phyloP scores from a whole-genome alignment of 305 asterid species.

The Rubia occidens region DNA sequence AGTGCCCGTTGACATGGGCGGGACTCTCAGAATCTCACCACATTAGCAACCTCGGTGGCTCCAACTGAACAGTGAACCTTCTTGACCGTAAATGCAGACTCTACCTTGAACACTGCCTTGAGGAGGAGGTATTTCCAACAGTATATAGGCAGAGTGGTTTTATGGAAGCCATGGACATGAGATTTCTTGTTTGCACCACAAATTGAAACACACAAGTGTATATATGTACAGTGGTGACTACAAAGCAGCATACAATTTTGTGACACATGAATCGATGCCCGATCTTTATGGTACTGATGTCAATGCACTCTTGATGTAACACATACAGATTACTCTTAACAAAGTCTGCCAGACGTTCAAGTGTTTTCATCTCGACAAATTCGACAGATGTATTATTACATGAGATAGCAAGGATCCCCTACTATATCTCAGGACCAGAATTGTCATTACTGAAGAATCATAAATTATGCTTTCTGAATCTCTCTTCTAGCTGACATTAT shows the following conservation, averaged over 20 bases:
- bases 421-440: conserved; percentile 1
- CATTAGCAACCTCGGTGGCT: neutral
- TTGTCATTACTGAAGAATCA: neutral
- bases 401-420: neutral
- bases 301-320: neutral
- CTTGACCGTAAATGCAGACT: neutral
- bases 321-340: neutral
- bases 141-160: neutral
- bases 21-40: conserved; percentile 37
- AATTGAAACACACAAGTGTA: conserved; percentile 2
- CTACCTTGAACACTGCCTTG: neutral
- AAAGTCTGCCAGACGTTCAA: neutral
- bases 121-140: neutral
- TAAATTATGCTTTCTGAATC: neutral
- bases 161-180: conserved; percentile 10
- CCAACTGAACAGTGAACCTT: neutral
- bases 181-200: conserved; percentile 12
- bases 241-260: neutral
- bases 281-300: no score
- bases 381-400: conserved; percentile 10
- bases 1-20: conserved; percentile 57
- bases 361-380: neutral
- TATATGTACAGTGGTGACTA: neutral
- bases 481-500: conserved; percentile 52
- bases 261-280: neutral